Conservation (phyloP, 1,284 basidiomycete species). For the Volvariella surrecta region DNA sequence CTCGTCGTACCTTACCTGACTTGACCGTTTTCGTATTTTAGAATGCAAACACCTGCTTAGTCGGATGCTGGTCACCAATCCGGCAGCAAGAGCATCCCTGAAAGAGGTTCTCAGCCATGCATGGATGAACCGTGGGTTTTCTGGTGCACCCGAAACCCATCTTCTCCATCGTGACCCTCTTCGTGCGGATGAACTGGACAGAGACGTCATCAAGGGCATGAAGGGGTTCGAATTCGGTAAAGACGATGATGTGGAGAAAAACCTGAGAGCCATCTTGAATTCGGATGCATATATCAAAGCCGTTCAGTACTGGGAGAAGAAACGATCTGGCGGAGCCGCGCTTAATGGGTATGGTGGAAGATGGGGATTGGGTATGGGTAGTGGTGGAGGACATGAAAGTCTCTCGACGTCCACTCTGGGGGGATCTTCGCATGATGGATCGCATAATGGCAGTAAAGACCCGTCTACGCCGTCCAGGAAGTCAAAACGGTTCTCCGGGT, state of each 20-base stretch:
- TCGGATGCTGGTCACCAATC: constrained; percentile 95
- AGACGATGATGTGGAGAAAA: constrained; percentile 77
- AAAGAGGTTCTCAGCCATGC: constrained; percentile 86
- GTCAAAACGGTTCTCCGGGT: constrained; percentile 77
- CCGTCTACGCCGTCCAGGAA: constrained; percentile 43
- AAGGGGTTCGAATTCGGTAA: constrained; percentile 95
- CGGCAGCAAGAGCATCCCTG: constrained; percentile 76
- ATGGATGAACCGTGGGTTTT: constrained; percentile 93
- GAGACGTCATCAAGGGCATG: constrained; percentile 85
- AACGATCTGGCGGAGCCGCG: constrained; percentile 36
- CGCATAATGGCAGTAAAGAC: constrained; percentile 29
- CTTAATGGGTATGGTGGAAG: constrained; percentile 34
- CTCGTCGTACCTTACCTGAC: constrained; percentile 7
- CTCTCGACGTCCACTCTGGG: constrained; percentile 61
- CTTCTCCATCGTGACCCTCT: constrained; percentile 86
- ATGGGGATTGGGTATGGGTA: constrained; percentile 17
- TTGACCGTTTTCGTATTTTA: constrained; percentile 18
- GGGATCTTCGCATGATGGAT: constrained; percentile 44
- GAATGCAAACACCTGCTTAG: constrained; percentile 94
- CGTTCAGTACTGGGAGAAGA: constrained; percentile 73
- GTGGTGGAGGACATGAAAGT: constrained; percentile 35
- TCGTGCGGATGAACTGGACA: constrained; percentile 80
- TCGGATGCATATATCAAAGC: constrained; percentile 74
- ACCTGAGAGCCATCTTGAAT: constrained; percentile 66
- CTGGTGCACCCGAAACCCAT: constrained; percentile 74